Conservation (phyloP, 495 filamentous ascomycete genomes). For the Bacidia gigantensis region DNA sequence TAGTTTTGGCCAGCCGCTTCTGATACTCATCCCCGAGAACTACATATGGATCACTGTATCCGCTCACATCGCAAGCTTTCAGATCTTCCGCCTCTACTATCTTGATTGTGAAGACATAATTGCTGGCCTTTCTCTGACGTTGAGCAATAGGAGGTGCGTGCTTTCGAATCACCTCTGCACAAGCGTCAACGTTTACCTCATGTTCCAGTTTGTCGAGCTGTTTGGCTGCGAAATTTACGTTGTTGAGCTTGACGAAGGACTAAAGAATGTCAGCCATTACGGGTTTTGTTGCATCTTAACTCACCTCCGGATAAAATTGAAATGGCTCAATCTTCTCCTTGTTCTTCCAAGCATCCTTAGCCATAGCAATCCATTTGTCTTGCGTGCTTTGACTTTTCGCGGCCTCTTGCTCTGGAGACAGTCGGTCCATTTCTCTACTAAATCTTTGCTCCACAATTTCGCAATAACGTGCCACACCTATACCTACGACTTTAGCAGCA, state of each 20-base stretch:
- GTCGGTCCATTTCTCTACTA: conserved; percentile 79
- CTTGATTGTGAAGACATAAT: conserved; percentile 97
- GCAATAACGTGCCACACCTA: conserved; percentile 77
- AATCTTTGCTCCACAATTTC: conserved; percentile 82
- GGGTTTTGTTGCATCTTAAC: conserved; percentile 18
- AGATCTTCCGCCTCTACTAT: conserved; percentile 97
- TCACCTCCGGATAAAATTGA: conserved; percentile 88
- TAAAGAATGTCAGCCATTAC: conserved; percentile 25
- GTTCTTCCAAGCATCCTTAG: conserved; percentile 87
- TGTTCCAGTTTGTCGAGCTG: conserved; percentile 82
- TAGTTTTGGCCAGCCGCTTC: conserved; percentile 90
- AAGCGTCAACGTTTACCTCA: conserved; percentile 86
- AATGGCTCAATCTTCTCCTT: conserved; percentile 95
- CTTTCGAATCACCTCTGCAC: conserved; percentile 64
- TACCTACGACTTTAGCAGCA: conserved; percentile 74
- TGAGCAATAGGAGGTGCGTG: conserved; percentile 42
- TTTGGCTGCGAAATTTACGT: conserved; percentile 82
- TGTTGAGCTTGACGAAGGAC: conserved; percentile 97
- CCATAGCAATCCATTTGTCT: conserved; percentile 79
- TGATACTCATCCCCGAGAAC: conserved; percentile 96
- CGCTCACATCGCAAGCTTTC: conserved; percentile 92
- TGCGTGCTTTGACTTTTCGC: conserved; percentile 67
- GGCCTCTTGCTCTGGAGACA: conserved; percentile 74
- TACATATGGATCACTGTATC: conserved; percentile 91
- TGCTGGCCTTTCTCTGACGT: conserved; percentile 48